Conservation (phyloP, 1,139 yeast species). For the Zygoascus hellenicus region DNA sequence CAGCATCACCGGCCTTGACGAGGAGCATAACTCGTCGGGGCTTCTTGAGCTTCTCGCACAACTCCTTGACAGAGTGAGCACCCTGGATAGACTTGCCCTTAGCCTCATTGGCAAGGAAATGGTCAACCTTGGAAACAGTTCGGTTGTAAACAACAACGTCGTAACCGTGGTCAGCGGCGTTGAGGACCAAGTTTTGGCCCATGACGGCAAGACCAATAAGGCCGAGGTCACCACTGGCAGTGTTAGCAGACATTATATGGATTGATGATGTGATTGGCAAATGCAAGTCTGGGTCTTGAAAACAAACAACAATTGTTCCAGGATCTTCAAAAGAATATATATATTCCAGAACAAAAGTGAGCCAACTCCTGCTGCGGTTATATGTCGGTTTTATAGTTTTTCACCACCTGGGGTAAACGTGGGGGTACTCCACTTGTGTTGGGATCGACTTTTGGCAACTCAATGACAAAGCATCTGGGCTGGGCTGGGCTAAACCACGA, state of each 20-base stretch:
- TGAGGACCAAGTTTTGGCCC: conserved; percentile 98
- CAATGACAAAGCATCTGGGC: too few relatives aligned
- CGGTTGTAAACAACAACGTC: conserved; percentile 98
- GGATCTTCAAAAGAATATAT: too few relatives aligned
- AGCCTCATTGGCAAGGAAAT: conserved; percentile 89
- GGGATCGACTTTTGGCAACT: too few relatives aligned
- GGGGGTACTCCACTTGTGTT: too few relatives aligned
- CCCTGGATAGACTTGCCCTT: conserved; percentile 92
- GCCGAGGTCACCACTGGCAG: conserved; percentile 84
- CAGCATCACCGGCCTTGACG: conserved; percentile 96
- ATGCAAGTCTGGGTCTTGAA: neutral
- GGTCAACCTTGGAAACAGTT: conserved; percentile 92
- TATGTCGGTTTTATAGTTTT: too few relatives aligned
- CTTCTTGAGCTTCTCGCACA: conserved; percentile 83
- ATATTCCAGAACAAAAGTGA: too few relatives aligned
- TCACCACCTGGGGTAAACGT: too few relatives aligned
- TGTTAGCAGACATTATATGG: conserved; percentile 7
- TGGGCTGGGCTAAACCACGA: too few relatives aligned
- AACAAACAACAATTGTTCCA: too few relatives aligned
- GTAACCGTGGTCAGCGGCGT: conserved; percentile 94
- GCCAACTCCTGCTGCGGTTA: too few relatives aligned
- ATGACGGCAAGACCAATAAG: conserved; percentile 99
- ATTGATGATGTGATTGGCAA: too few relatives aligned
- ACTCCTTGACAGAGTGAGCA: conserved; percentile 87
- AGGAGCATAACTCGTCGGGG: conserved; percentile 93